phyloP scores from a whole-genome alignment of 164 flowering plant species.

The Hamamelis virginiana region DNA sequence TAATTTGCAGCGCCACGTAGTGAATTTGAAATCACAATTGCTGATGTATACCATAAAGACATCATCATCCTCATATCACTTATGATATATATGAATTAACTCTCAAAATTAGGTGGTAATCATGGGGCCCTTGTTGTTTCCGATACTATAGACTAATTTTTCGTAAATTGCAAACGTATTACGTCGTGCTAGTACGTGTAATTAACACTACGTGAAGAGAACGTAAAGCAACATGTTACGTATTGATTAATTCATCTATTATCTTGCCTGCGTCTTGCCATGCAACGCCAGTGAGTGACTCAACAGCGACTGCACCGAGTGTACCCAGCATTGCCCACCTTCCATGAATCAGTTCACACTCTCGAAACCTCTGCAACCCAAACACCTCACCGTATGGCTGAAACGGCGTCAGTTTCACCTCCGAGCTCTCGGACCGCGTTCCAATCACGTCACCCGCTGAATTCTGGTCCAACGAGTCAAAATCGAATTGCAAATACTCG shows the following conservation, averaged over 20 bases:
- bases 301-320: slow-evolving; percentile 90
- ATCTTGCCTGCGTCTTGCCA: slow-evolving; percentile 99
- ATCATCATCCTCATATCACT: no score
- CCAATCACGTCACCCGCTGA: slow-evolving; percentile 80
- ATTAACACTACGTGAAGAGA: no score
- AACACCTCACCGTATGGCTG: slow-evolving; percentile 96
- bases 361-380: slow-evolving; percentile 90
- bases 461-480: slow-evolving; percentile 90
- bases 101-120: no score
- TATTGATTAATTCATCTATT: slow-evolving; percentile 3
- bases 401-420: slow-evolving; percentile 79
- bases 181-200: no score
- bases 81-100: no score
- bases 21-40: no score
- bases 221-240: no score
- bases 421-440: slow-evolving; percentile 63
- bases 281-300: slow-evolving; percentile 87
- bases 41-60: no score
- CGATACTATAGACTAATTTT: no score
- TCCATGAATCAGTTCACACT: slow-evolving; percentile 97
- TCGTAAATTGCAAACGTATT: no score
- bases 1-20: no score
- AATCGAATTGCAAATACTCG: slow-evolving; percentile 89
- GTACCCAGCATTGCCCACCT: slow-evolving; percentile 99
- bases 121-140: no score